A percentile compares a stretch with the other conserved stretches of the same genome.
phyloP scores from a whole-genome alignment of 192 early-diverging fungal species.

The Thamnidium elegans region DNA sequence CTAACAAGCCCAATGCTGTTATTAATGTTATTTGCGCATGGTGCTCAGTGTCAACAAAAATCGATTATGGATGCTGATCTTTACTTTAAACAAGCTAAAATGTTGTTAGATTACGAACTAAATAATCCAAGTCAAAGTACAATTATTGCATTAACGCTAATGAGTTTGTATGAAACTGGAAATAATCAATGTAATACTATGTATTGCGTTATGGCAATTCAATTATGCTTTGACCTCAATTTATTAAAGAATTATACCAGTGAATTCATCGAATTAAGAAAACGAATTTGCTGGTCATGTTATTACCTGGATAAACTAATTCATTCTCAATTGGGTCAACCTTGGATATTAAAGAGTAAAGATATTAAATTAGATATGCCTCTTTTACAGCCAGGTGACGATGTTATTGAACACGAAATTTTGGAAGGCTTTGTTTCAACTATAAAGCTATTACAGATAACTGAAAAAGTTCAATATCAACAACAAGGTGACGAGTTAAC shows the following conservation, averaged over 20 bases:
- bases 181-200: conserved; percentile 10
- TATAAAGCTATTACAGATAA: conserved; percentile 26
- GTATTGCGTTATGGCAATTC: conserved; percentile 28
- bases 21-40: conserved; percentile 35
- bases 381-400: conserved; percentile 27
- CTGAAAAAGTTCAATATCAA: conserved; percentile 15
- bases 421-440: conserved; percentile 25
- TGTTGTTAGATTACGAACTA: conserved; percentile 22
- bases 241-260: conserved; percentile 16
- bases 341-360: conserved; percentile 24
- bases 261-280: conserved; percentile 25
- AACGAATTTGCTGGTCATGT: conserved; percentile 34
- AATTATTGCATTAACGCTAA: conserved; percentile 23
- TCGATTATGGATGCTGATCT: conserved; percentile 1
- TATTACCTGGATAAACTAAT: conserved; percentile 37
- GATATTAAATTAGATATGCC: conserved; percentile 34
- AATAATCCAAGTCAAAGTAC: conserved; percentile 25
- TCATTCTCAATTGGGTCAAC: conserved; percentile 14
- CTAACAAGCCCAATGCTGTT: conserved; percentile 29
- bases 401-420: conserved; percentile 19
- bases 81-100: conserved; percentile 32
- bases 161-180: conserved; percentile 22
- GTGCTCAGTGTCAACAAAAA: conserved; percentile 12
- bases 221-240: conserved; percentile 27
- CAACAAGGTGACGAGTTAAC: conserved; percentile 16